A percentile compares a stretch with the other conserved stretches of the same genome.
Conservation (phyloP, 1,139 yeast genomes). For the Magnusiomyces suaveolens region DNA sequence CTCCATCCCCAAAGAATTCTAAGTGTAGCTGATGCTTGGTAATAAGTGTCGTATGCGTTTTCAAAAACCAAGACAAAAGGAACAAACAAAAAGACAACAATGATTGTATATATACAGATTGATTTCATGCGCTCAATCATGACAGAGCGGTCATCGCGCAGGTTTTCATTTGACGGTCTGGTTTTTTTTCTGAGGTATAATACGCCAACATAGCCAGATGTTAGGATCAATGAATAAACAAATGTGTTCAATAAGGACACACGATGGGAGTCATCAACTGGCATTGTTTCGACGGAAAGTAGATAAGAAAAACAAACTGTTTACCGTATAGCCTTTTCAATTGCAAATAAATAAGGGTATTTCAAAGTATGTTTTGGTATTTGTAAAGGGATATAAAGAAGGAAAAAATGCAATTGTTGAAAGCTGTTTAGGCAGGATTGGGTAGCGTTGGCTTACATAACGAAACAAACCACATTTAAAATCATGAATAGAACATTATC, state of each 20-base stretch:
- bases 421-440: no score
- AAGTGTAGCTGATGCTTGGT: conserved; percentile 17
- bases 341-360: no score
- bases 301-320: no score
- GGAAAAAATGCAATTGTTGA: no score
- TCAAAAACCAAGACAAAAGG: conserved; percentile 17
- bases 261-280: no score
- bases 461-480: no score
- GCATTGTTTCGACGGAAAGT: no score
- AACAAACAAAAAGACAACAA: conserved; percentile 28
- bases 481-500: no score
- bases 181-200: conserved; percentile 25
- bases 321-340: no score
- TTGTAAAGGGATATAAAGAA: no score
- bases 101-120: conserved; percentile 31
- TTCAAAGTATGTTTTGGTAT: no score
- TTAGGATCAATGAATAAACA: conserved; percentile 10
- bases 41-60: conserved; percentile 18
- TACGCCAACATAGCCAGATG: conserved; percentile 26
- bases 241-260: conserved; percentile 3
- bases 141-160: conserved; percentile 30
- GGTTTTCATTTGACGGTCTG: conserved; percentile 24
- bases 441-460: no score
- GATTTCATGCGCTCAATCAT: conserved; percentile 35
- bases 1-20: conserved; percentile 32